Evolutionary conservation across 768 basidiomycete species (phyloP).

Genomic region (Obba rivulosa): DNA sequence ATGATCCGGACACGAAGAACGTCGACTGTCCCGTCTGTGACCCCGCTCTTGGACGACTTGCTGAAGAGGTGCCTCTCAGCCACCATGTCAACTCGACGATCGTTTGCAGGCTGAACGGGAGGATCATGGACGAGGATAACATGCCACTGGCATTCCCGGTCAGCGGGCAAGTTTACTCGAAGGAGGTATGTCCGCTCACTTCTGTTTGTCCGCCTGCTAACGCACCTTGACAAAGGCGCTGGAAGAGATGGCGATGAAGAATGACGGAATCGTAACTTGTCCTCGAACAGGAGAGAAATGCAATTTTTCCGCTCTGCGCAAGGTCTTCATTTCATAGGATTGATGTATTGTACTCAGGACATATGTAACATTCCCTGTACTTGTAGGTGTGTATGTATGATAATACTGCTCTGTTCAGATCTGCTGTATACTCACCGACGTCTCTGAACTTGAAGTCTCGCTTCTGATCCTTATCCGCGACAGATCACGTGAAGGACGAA

Average conservation of each 20-base stretch:
- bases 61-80: conserved; percentile 81
- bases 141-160: conserved; percentile 83
- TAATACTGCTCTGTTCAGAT: no score
- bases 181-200: conserved; percentile 54
- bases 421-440: no score
- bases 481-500: no score
- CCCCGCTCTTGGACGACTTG: conserved; percentile 66
- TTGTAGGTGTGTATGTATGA: no score
- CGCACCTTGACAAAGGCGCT: conserved; percentile 51
- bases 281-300: conserved; percentile 67
- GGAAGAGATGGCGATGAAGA: conserved; percentile 80
- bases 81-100: conserved; percentile 96
- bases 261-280: conserved; percentile 77
- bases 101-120: conserved; percentile 85
- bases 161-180: conserved; percentile 89
- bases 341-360: not conserved
- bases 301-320: conserved; percentile 62
- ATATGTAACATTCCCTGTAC: not conserved
- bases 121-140: conserved; percentile 94
- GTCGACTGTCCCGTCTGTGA: conserved; percentile 93
- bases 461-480: no score
- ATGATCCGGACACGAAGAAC: conserved; percentile 56
- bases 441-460: no score
- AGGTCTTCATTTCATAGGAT: conserved; percentile 83
- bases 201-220: conserved; percentile 5